Percentiles rank a stretch among this genome's conserved stretches.
phyloP scores from a whole-genome alignment of 371 early-diverging fungal species.

The Mucor indicus region DNA sequence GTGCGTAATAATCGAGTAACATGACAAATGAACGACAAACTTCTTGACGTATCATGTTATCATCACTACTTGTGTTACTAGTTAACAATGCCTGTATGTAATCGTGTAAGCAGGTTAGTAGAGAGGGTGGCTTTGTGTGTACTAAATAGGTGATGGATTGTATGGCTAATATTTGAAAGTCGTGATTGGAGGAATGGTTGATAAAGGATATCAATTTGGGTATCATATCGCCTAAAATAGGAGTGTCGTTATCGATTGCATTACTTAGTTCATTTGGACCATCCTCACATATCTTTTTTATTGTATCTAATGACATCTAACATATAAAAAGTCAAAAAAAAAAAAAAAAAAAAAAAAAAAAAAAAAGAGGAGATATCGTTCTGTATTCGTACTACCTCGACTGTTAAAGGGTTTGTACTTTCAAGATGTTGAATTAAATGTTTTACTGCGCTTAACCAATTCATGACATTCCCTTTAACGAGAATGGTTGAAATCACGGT shows the following conservation, averaged over 20 bases:
- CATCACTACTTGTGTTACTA: slow-evolving; percentile 65
- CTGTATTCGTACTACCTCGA: slow-evolving; percentile 64
- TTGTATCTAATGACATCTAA: slow-evolving; percentile 79
- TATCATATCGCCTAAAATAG: slow-evolving; percentile 73
- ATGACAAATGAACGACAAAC: slow-evolving; percentile 89
- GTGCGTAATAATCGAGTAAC: slow-evolving; percentile 77
- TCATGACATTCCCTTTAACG: slow-evolving; percentile 58
- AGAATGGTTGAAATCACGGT: slow-evolving; percentile 83
- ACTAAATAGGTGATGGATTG: slow-evolving; percentile 80
- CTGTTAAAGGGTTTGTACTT: slow-evolving; percentile 55
- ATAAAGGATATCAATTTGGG: slow-evolving; percentile 78
- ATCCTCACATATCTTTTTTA: slow-evolving; percentile 93
- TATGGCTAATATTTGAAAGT: slow-evolving; percentile 74
- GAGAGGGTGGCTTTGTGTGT: slow-evolving; percentile 53
- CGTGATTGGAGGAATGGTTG: slow-evolving; percentile 61
- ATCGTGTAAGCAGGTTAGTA: slow-evolving; percentile 59
- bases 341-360: no score
- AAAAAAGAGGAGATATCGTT: no score
- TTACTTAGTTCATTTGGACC: slow-evolving; percentile 70
- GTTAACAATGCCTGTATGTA: slow-evolving; percentile 80
- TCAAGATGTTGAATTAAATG: slow-evolving; percentile 68
- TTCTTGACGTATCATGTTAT: slow-evolving; percentile 76
- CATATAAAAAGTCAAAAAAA: no score
- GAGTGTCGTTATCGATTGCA: slow-evolving; percentile 55
- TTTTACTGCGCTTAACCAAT: slow-evolving; percentile 80